phyloP scores from a whole-genome alignment of 2,329 filamentous ascomycete genomes.

The Hyphodiscus sp. region DNA sequence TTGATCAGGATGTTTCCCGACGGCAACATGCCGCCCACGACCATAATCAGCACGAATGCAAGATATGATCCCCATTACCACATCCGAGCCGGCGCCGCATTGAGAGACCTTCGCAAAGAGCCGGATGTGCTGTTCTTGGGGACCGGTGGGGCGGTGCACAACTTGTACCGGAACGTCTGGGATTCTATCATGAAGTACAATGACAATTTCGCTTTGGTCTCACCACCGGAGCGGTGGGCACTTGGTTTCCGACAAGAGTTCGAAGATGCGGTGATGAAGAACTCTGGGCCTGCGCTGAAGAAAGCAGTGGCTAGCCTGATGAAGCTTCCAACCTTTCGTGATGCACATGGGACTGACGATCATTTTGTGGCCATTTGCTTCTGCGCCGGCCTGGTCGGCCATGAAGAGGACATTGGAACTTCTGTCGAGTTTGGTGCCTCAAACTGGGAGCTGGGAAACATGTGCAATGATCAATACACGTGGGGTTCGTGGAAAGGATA shows the following conservation, averaged over 20 bases:
- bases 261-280: conserved; percentile 49
- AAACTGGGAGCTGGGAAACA: conserved; percentile 49
- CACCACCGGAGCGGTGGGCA: conserved; percentile 52
- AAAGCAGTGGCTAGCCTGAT: conserved; percentile 54
- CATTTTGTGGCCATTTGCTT: conserved; percentile 62
- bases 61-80: conserved; percentile 49
- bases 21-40: conserved; percentile 51
- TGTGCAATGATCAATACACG: background rate
- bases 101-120: conserved; percentile 47
- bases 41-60: conserved; percentile 46
- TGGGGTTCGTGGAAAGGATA: background rate
- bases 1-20: conserved; percentile 61
- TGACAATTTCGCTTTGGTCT: conserved; percentile 54
- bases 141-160: conserved; percentile 57
- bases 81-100: conserved; percentile 46
- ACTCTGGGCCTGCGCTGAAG: conserved; percentile 45
- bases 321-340: conserved; percentile 58
- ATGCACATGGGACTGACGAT: conserved; percentile 62
- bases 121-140: conserved; percentile 52
- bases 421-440: conserved; percentile 41
- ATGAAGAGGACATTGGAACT: conserved; percentile 37
- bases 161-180: conserved; percentile 61
- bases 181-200: conserved; percentile 46
- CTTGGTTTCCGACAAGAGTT: conserved; percentile 59
- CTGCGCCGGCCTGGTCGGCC: conserved; percentile 49